Evolutionary conservation across 495 filamentous ascomycete species (phyloP).

Genomic region (Baudoinia panamericana): DNA sequence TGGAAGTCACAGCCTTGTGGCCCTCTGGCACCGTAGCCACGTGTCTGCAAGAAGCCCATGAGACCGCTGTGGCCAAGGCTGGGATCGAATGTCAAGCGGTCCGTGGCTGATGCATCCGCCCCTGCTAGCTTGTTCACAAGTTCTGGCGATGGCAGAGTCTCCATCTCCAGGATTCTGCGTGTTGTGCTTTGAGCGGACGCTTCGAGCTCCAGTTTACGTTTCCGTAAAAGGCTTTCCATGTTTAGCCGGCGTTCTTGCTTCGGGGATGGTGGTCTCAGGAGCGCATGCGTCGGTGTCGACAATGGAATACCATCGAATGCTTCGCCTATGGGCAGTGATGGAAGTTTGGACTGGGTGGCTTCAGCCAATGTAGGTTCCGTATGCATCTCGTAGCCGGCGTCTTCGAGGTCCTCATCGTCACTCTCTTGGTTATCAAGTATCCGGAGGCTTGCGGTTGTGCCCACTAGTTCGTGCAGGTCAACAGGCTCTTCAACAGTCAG

Average conservation of each 20-base stretch:
- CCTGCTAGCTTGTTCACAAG: background rate
- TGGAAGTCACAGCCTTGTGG: background rate
- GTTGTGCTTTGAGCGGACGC: constrained; percentile 4
- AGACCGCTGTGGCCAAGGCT: constrained; percentile 12
- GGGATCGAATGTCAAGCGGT: no score
- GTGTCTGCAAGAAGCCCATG: constrained; percentile 23
- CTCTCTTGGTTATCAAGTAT: constrained; percentile 38
- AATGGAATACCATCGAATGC: no score
- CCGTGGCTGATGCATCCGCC: no score
- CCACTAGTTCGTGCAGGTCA: constrained; percentile 28
- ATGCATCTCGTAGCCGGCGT: background rate
- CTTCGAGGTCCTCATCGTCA: constrained; percentile 37
- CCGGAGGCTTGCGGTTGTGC: constrained; percentile 41
- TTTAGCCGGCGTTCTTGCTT: constrained; percentile 1
- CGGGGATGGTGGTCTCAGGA: background rate
- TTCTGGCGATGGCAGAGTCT: background rate
- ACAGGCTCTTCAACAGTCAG: constrained; percentile 20
- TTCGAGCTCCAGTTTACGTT: constrained; percentile 25
- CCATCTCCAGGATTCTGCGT: background rate
- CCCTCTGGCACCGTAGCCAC: background rate
- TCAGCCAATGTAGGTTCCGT: no score
- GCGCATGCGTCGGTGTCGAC: no score
- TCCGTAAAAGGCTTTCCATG: constrained; percentile 23
- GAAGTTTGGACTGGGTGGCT: no score
- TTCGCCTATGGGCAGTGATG: no score